Evolutionary conservation across 208 protist genomes (phyloP).

Genomic region (Trypanosoma caninum): DNA sequence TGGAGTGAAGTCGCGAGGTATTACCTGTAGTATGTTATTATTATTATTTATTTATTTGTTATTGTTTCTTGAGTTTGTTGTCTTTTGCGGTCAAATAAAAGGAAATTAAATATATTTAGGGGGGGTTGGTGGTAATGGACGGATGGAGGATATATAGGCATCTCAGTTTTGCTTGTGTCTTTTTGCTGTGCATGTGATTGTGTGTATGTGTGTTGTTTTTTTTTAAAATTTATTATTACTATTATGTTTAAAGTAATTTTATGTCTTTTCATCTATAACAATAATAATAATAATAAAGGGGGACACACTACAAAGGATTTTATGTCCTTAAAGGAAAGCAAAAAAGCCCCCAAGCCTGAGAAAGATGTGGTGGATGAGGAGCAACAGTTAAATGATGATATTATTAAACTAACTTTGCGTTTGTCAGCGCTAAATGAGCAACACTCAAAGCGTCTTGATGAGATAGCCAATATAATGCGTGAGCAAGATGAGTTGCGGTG

Average conservation of each 20-base stretch:
- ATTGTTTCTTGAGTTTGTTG: too few relatives aligned
- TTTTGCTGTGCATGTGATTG: not conserved
- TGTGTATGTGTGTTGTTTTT: not conserved
- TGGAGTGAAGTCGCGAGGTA: too few relatives aligned
- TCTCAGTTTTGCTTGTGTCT: too few relatives aligned
- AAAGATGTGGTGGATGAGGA: slow-evolving; percentile 56
- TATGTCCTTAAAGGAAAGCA: slow-evolving; percentile 30
- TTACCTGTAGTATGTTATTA: too few relatives aligned
- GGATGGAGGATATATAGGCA: too few relatives aligned
- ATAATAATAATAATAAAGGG: too few relatives aligned
- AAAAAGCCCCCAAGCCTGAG: slow-evolving; percentile 19
- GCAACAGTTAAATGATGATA: slow-evolving; percentile 63
- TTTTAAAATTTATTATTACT: not conserved
- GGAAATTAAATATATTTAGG: too few relatives aligned
- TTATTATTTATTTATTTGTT: too few relatives aligned
- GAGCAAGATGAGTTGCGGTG: slow-evolving; percentile 37
- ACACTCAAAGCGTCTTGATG: slow-evolving; percentile 52
- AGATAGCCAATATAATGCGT: slow-evolving; percentile 30
- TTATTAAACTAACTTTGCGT: slow-evolving; percentile 38
- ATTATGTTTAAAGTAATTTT: slow-evolving; percentile 4
- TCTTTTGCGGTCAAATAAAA: too few relatives aligned
- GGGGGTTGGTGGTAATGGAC: too few relatives aligned
- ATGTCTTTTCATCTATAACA: slow-evolving; percentile 10
- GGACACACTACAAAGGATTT: too few relatives aligned
- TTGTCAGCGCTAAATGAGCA: slow-evolving; percentile 59